Conservation (phyloP, 495 filamentous ascomycete species). For the Tuber aestivum region DNA sequence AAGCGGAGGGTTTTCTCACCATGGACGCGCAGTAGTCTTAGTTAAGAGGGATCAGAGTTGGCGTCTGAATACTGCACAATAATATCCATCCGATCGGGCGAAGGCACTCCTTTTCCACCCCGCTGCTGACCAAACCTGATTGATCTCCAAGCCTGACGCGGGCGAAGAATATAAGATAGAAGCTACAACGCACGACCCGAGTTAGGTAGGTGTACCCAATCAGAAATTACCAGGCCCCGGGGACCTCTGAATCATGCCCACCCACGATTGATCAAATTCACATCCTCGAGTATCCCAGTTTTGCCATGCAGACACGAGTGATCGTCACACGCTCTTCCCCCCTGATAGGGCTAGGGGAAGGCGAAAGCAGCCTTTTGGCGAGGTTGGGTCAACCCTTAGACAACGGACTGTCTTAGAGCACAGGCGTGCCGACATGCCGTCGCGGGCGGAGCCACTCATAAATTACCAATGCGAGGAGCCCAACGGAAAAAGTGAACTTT, state of each 20-base stretch:
- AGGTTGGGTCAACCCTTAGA: neutral
- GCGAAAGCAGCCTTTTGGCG: neutral
- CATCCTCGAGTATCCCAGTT: neutral
- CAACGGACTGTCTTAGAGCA: neutral
- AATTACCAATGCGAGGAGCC: neutral
- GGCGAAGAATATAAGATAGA: neutral
- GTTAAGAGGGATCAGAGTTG: neutral
- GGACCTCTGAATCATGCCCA: neutral
- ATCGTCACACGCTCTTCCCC: neutral
- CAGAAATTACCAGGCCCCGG: neutral
- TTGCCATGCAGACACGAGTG: neutral
- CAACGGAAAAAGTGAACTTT: neutral
- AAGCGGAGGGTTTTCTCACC: neutral
- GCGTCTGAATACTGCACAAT: neutral
- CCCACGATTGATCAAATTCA: neutral
- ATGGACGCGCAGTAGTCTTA: neutral
- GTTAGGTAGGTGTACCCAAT: neutral
- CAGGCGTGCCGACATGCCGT: neutral
- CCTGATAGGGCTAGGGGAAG: neutral
- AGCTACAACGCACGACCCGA: neutral
- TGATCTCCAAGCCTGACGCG: neutral
- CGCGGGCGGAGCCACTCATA: neutral
- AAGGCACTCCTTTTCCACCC: neutral
- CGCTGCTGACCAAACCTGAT: neutral
- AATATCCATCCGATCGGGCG: neutral